These are phyloP conservation scores for Linderniella brevidens DNA, from an alignment of 257 asterid species.

Conservation along the genomic window DNA sequence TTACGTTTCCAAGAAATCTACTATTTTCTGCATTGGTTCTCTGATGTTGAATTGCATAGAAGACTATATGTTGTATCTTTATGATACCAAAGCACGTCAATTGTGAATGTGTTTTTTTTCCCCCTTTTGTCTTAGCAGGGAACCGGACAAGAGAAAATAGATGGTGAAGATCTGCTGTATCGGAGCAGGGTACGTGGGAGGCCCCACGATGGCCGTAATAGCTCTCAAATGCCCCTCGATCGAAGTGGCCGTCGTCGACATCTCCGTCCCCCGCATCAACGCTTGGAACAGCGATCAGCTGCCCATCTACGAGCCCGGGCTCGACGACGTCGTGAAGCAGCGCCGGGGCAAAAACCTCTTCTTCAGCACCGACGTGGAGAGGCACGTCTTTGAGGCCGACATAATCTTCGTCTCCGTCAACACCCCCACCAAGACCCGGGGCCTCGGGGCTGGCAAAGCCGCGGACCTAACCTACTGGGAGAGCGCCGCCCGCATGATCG, in stretches of 20 bases:
- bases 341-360: conserved; percentile 89
- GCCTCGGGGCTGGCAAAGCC: conserved; percentile 97
- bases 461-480: conserved; percentile 96
- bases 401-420: conserved; percentile 88
- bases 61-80: neutral
- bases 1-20: no score
- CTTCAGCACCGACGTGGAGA: conserved; percentile 95
- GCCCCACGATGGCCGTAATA: conserved; percentile 95
- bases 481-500: conserved; percentile 98
- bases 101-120: neutral
- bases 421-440: conserved; percentile 89
- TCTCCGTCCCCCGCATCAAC: conserved; percentile 62
- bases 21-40: neutral
- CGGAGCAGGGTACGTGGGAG: conserved; percentile 96
- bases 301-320: conserved; percentile 96
- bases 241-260: conserved; percentile 82
- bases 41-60: neutral
- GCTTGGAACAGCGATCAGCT: conserved; percentile 94
- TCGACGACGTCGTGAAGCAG: conserved; percentile 86
- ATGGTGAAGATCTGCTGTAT: conserved; percentile 99
- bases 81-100: conserved; percentile 1
- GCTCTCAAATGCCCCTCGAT: conserved; percentile 81
- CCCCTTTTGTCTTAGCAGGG: conserved; percentile 15
- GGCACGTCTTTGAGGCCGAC: conserved; percentile 82
- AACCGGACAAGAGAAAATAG: conserved; percentile 14